phyloP scores from a whole-genome alignment of 345 rosid species.

The Citrus trifoliata region DNA sequence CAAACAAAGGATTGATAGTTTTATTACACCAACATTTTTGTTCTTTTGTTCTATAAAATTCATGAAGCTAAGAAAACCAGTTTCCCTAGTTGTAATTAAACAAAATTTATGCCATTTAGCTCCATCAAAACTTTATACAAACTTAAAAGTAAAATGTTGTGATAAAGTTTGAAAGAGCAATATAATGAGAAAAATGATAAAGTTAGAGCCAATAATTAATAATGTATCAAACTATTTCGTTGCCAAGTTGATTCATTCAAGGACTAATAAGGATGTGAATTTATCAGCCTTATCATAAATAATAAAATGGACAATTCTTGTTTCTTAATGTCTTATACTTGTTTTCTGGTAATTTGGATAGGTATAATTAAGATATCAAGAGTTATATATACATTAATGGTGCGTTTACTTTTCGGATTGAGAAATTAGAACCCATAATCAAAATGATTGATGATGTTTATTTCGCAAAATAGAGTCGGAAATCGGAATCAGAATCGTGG shows the following conservation, averaged over 20 bases:
- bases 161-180: not conserved
- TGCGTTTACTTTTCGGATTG: no score
- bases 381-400: no score
- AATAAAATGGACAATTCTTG: not conserved
- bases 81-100: not conserved
- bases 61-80: not conserved
- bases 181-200: not conserved
- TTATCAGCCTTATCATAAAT: not conserved
- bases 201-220: not conserved
- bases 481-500: no score
- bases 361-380: not conserved
- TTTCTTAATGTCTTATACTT: not conserved
- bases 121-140: not conserved
- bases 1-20: not conserved
- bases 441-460: no score
- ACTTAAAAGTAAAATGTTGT: not conserved
- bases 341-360: not conserved
- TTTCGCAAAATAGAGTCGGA: no score
- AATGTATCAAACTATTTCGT: not conserved
- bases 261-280: not conserved
- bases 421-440: fast-evolving
- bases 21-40: not conserved
- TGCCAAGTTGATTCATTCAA: not conserved
- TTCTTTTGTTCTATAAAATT: not conserved
- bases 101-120: not conserved